A percentile compares a stretch with the other conserved stretches of the same genome.
These are phyloP conservation scores for Eucalyptus marginata DNA, from an alignment of 345 rosid species.

Conservation along the genomic window DNA sequence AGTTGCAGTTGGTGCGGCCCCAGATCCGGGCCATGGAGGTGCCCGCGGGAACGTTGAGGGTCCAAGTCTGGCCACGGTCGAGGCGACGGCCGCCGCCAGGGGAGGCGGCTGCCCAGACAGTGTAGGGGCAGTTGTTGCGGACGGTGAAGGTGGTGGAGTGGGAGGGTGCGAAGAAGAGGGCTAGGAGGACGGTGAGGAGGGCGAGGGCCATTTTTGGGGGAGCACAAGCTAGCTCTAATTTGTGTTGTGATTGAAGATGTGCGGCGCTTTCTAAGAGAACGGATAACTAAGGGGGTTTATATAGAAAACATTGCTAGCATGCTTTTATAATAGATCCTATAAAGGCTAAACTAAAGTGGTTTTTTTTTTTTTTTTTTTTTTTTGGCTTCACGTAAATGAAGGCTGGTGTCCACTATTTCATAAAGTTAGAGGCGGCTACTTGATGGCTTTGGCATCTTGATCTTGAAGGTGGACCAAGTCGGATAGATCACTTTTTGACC, in stretches of 20 bases:
- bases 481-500: not conserved
- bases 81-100: constrained; percentile 18
- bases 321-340: not conserved
- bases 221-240: rapidly evolving
- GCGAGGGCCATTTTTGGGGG: not conserved
- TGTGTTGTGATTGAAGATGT: not conserved
- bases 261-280: not conserved
- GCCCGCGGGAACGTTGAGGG: not conserved
- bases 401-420: not conserved
- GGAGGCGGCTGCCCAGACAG: constrained; percentile 14
- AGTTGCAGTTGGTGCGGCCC: constrained; percentile 17
- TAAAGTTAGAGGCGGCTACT: not conserved
- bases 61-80: constrained; percentile 6
- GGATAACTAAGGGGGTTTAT: not conserved
- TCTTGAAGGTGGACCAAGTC: not conserved
- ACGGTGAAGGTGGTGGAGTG: constrained; percentile 1
- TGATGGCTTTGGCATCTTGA: not conserved
- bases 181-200: not conserved
- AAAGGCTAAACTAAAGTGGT: not conserved
- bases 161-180: not conserved
- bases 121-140: constrained; percentile 11
- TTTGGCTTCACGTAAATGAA: not conserved
- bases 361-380: too few species aligned
- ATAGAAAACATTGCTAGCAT: not conserved
- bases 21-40: constrained; percentile 12